Base-by-base conservation (phyloP, 164 flowering plant genomes). In the grape (Vitis vinifera) region DNA sequence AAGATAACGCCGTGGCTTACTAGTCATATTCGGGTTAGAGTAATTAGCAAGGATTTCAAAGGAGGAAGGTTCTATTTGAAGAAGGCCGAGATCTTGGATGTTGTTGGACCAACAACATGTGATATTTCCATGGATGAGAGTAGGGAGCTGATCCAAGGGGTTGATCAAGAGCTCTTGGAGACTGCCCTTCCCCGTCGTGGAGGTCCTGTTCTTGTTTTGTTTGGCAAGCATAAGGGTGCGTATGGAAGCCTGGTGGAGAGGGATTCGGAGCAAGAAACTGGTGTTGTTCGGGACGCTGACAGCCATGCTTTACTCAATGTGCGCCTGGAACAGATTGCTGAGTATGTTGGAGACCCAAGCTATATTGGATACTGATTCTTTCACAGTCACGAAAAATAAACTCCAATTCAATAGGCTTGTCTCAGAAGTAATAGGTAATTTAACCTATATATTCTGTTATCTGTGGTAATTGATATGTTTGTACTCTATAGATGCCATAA, bases 31-130 rank as follows among this genome's bases (percentile, higher is more conserved):
- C 69, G 93, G 66, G 97, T 94, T 29, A 81, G 91, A 77, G 59
- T 92, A 8, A 76, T 91, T 23, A 91, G 97, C 81, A 84, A 88
- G 66, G 82, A 83, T 27, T 75, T 91, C 10, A 89, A 79, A 81
- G 87, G 94, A 27, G 98, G 98, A 47, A 86, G 79, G 63, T 65
- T 94, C 29, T 92, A 87, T 60, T 76, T 86, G 88, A 89, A 89
- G 68, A 94, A 92, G 65, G 98, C 94, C 0, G 79, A 76, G 75
- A 87, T 92, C 52, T 82, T 92, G 61, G 98, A 94, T 82, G 95
- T 92, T 66, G 89, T 89, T 30, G 93, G 90, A 13, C 95, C 94
- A 0, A 67, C 68, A 7, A 75, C 59, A 0, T 92, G 97, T 74
- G 93, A 88, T 68, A 79, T 94, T 50, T 72, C 84, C 3, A 86